Conservation (phyloP, 352 stramenopile genomes). For the Globisporangium polare region DNA sequence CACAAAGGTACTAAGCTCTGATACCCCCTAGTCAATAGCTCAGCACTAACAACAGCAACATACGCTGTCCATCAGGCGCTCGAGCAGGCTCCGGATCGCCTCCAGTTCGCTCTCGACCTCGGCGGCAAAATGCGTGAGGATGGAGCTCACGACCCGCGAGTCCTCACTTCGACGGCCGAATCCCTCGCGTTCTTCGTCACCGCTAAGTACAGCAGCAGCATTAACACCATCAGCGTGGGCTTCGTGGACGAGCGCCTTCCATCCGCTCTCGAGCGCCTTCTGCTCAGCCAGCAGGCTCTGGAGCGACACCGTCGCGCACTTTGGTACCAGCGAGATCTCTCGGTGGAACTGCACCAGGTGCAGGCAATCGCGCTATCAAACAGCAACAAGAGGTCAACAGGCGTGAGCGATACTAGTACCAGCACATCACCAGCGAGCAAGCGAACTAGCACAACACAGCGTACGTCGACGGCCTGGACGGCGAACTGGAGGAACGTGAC, state of each 20-base stretch:
- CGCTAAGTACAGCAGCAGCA: neutral
- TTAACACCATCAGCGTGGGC: constrained; percentile 23
- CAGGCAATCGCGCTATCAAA: constrained; percentile 50
- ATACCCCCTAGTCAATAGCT: neutral
- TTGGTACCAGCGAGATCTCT: constrained; percentile 56
- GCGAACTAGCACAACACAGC: neutral
- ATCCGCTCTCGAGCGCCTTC: constrained; percentile 47
- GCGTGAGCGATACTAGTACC: constrained; percentile 5
- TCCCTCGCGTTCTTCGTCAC: neutral
- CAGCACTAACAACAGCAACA: constrained; percentile 9
- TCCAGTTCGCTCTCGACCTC: constrained; percentile 64
- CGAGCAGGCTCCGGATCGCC: constrained; percentile 35
- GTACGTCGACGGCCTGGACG: constrained; percentile 67
- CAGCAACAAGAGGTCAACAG: neutral
- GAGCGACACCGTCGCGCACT: constrained; percentile 66
- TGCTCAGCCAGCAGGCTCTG: constrained; percentile 53
- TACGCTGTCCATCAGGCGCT: constrained; percentile 52
- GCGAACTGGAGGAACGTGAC: constrained; percentile 80
- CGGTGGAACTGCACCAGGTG: constrained; percentile 55
- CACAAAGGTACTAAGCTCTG: neutral
- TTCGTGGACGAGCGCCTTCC: constrained; percentile 53
- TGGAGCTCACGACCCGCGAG: constrained; percentile 24
- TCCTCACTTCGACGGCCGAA: constrained; percentile 11
- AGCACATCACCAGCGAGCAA: neutral
- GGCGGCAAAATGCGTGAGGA: constrained; percentile 45